Conservation (phyloP, 2,329 filamentous ascomycete genomes). For the Catunica adiposa region DNA sequence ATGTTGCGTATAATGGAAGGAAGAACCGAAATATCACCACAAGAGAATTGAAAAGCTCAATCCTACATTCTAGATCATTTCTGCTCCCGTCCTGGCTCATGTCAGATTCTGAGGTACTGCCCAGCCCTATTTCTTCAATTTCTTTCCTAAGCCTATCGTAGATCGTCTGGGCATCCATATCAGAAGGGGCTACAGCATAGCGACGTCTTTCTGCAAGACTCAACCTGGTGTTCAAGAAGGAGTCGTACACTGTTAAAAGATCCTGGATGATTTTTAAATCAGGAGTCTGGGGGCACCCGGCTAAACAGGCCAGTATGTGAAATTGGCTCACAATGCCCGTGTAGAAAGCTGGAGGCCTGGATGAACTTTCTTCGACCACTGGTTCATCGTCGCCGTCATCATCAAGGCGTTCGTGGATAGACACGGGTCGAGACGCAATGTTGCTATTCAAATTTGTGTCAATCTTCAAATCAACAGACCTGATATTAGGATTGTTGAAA, state of each 20-base stretch:
- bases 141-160: background rate
- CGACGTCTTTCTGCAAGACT: background rate
- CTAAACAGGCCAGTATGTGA: background rate
- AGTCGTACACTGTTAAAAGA: background rate
- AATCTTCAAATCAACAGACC: background rate
- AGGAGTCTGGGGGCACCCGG: background rate
- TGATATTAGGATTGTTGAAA: background rate
- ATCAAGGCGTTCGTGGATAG: background rate
- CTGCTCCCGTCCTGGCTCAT: background rate
- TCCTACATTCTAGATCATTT: slow-evolving; percentile 20
- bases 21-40: slow-evolving; percentile 28
- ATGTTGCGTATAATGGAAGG: slow-evolving; percentile 23
- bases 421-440: background rate
- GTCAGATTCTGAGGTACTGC: background rate
- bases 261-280: background rate
- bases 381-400: background rate
- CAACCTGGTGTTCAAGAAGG: background rate
- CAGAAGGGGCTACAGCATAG: background rate
- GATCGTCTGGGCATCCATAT: background rate
- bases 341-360: no score
- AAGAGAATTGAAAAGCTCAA: slow-evolving; percentile 27
- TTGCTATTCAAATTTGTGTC: background rate
- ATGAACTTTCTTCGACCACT: background rate
- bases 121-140: background rate
- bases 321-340: background rate